Percentiles rank a stretch among this genome's conserved stretches.
These are phyloP conservation scores for Rubus parviflorus DNA, from an alignment of 306 rosid genomes.

Conservation along the genomic window DNA sequence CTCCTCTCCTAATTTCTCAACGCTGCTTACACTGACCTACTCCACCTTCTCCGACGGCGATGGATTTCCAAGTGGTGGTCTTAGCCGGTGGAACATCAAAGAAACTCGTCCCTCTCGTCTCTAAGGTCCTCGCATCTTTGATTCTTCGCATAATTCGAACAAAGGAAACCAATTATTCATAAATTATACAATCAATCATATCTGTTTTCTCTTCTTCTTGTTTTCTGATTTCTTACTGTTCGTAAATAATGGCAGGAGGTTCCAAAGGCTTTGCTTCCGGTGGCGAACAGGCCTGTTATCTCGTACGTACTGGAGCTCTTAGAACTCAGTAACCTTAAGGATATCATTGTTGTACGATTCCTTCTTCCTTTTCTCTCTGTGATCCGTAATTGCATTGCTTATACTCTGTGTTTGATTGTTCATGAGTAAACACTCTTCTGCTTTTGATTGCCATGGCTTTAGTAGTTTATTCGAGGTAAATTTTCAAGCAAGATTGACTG, in stretches of 20 bases:
- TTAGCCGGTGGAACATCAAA: conserved; percentile 88
- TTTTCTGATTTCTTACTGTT: not conserved
- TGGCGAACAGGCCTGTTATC: conserved; percentile 83
- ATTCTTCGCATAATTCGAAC: too few relatives aligned
- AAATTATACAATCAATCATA: too few relatives aligned
- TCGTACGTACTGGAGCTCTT: conserved; percentile 84
- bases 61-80: conserved; percentile 97
- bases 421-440: not conserved
- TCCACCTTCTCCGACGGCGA: conserved; percentile 11
- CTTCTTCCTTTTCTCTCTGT: not conserved
- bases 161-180: too few relatives aligned
- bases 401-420: not conserved
- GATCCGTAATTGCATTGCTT: not conserved
- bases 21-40: too few relatives aligned
- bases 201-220: too few relatives aligned
- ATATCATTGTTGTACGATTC: conserved; percentile 77
- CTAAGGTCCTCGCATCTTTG: conserved; percentile 47
- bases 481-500: not conserved
- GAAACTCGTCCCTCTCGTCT: conserved; percentile 82
- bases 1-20: too few relatives aligned
- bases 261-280: conserved; percentile 91
- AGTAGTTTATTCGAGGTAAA: too few relatives aligned
- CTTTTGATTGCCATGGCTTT: not conserved
- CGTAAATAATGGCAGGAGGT: conserved; percentile 57
- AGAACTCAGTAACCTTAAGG: conserved; percentile 82